A percentile compares a stretch with the other conserved stretches of the same genome.
phyloP scores from a whole-genome alignment of 139 green algal genomes.

The Dunaliella sp. region DNA sequence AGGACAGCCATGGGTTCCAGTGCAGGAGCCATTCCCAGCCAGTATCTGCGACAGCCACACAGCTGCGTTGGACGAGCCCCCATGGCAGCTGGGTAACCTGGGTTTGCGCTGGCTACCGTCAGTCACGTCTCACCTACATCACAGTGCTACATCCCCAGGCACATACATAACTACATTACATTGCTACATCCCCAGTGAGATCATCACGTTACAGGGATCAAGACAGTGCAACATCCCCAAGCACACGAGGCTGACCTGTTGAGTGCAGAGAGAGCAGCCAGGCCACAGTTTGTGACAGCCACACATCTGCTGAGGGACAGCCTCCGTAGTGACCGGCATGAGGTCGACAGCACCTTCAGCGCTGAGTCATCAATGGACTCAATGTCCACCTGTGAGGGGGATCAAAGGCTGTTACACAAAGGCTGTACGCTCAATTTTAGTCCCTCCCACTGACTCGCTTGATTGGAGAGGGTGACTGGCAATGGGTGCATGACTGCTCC shows the following conservation, averaged over 20 bases:
- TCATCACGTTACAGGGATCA: not conserved
- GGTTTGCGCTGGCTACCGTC: not conserved
- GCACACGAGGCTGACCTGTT: too few relatives aligned
- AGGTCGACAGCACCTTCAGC: not conserved
- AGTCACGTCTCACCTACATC: not conserved
- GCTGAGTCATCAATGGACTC: not conserved
- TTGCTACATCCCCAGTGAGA: not conserved
- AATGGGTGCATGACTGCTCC: too few relatives aligned
- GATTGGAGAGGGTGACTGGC: too few relatives aligned
- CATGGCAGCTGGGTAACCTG: not conserved
- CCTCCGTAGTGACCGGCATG: not conserved
- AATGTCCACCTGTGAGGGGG: not conserved
- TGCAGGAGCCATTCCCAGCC: too few relatives aligned
- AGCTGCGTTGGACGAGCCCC: too few relatives aligned
- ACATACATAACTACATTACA: not conserved
- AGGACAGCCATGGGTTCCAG: too few relatives aligned
- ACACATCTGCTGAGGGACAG: not conserved
- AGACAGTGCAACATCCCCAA: too few relatives aligned
- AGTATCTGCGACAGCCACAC: too few relatives aligned
- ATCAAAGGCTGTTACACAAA: too few relatives aligned
- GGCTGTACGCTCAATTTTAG: too few relatives aligned
- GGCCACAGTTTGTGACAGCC: not conserved
- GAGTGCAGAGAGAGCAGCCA: not conserved
- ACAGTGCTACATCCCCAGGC: not conserved
- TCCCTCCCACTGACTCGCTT: too few relatives aligned